Base-by-base conservation (phyloP, 108 stramenopile genomes). In the Nannochloropsis salina region DNA sequence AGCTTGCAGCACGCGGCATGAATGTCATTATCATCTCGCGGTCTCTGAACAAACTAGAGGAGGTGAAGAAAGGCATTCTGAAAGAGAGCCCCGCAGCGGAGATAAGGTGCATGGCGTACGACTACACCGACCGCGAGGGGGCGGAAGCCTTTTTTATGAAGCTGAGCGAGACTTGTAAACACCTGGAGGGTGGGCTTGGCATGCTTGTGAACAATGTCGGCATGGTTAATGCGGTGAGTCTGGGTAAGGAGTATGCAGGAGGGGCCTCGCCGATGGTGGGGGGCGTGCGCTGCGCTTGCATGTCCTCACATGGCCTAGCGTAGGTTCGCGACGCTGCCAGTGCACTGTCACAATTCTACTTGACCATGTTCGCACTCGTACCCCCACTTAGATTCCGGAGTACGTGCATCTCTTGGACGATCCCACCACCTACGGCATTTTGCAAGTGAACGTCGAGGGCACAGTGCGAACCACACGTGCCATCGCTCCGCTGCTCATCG, bases 91-190 rank as follows among this genome's bases (percentile, higher is more conserved):
- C 61, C n/a, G 61, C 20, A n/a, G 61, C n/a, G 61, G 61, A 74
- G 61, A n/a, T 74, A n/a, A 15, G 61, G 61, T 74, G 61, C 61
- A 74, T 74, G 4, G 61, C 61, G 2, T 74, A 74, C n/a, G 61
- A 74, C 6, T 74, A 74, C 61, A 74, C 61, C 20, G 61, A 74
- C n/a, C 61, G 61, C 15, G 61, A 74, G 8, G 61, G 61, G 4
- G 61, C 61, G 4, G 61, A 74, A n/a, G 61, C 61, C 61, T 74
- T 74, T n/a, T 74, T 74, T 74, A n/a, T n/a, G n/a, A 74, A 15
- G 3, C n/a, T 74, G 61, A 2, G 20, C 8, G 61, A 74, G 61
- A 74, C 61, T 15, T 6, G 6, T n/a, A 74, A 74, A n/a, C 15
- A 8, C n/a, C n/a, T 74, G 61, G 61, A n/a, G 61, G 61, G 61